A percentile compares a stretch with the other conserved stretches of the same genome.
phyloP scores from a whole-genome alignment of 2,329 filamentous ascomycete genomes.

The Fusarium newnesense region DNA sequence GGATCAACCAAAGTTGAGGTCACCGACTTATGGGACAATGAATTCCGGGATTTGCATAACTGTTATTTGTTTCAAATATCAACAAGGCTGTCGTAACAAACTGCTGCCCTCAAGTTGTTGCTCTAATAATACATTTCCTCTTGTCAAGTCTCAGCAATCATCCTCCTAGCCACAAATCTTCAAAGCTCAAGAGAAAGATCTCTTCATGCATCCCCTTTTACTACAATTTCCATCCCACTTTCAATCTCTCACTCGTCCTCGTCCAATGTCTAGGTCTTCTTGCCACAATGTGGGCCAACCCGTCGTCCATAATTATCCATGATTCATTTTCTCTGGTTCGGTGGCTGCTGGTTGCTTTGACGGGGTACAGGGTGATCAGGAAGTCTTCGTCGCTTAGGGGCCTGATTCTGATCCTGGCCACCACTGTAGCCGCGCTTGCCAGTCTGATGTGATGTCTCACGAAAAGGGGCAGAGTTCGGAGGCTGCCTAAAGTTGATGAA shows the following conservation, averaged over 20 bases:
- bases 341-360: background rate
- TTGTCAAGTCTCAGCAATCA: slow-evolving; percentile 13
- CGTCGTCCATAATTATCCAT: background rate
- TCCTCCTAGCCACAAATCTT: background rate
- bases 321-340: background rate
- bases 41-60: background rate
- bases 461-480: background rate
- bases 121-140: slow-evolving; percentile 10
- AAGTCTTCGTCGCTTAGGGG: slow-evolving; percentile 23
- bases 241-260: background rate
- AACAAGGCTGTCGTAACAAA: slow-evolving; percentile 2
- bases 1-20: background rate
- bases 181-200: background rate
- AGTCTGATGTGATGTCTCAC: background rate
- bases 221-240: background rate
- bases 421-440: background rate
- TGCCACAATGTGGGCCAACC: background rate
- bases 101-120: background rate
- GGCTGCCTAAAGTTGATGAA: background rate
- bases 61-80: background rate
- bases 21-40: background rate
- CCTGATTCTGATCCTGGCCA: background rate
- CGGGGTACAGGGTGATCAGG: background rate
- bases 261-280: background rate
- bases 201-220: background rate